phyloP scores from a whole-genome alignment of 2,329 filamentous ascomycete species.

The Plenodomus tracheiphilus region DNA sequence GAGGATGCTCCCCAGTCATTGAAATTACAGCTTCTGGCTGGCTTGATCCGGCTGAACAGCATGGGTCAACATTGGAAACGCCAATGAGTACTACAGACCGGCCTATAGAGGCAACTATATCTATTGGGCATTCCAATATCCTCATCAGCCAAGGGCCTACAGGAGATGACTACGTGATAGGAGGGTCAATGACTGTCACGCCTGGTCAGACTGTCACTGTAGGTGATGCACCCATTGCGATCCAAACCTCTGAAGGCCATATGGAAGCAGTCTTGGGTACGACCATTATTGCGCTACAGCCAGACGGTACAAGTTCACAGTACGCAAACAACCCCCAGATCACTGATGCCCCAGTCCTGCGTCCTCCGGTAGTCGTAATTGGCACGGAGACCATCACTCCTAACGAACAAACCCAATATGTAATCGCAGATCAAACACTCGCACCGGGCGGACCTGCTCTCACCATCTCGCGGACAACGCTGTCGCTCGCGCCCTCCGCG shows the following conservation, averaged over 20 bases:
- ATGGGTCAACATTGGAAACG: conserved; percentile 5
- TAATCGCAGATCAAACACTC: conserved; percentile 38
- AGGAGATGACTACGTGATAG: conserved; percentile 20
- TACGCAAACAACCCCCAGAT: conserved; percentile 6
- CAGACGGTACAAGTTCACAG: not conserved
- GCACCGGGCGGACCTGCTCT: conserved; percentile 39
- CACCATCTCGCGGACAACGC: conserved; percentile 40
- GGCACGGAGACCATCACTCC: conserved; percentile 25
- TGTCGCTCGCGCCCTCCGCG: conserved; percentile 41
- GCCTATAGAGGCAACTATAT: conserved; percentile 14
- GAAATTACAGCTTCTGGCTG: conserved; percentile 32
- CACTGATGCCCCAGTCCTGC: conserved; percentile 16
- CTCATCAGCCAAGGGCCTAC: conserved; percentile 17
- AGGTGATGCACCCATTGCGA: conserved; percentile 27
- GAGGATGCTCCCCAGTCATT: conserved; percentile 33
- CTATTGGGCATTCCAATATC: conserved; percentile 19
- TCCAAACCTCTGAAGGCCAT: conserved; percentile 25
- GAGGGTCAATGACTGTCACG: conserved; percentile 21
- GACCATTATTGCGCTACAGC: conserved; percentile 14
- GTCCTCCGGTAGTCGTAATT: conserved; percentile 24
- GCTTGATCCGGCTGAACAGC: conserved; percentile 24
- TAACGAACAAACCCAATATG: conserved; percentile 29
- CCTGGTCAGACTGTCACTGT: conserved; percentile 26
- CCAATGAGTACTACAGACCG: not conserved
- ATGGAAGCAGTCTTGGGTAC: conserved; percentile 29